Conservation (phyloP, 805 yeast species). For the Schizosaccharomyces lindneri region DNA sequence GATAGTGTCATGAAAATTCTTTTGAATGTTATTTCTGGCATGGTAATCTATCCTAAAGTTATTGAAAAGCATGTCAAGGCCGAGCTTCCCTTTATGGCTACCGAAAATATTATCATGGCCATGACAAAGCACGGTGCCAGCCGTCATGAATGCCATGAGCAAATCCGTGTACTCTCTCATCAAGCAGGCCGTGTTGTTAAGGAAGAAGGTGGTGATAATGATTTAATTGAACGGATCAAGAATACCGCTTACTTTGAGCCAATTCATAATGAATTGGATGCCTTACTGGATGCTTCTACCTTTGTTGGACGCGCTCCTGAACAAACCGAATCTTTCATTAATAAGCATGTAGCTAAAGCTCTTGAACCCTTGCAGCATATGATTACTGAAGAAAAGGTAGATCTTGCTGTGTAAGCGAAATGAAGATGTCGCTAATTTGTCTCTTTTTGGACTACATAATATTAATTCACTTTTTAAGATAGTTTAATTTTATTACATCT, state of each 20-base stretch:
- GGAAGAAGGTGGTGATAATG: constrained; percentile 96
- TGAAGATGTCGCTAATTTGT: neutral
- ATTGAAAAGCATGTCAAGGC: constrained; percentile 85
- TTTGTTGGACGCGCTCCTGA: constrained; percentile 97
- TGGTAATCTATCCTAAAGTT: constrained; percentile 95
- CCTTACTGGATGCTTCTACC: constrained; percentile 68
- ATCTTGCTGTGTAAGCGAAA: constrained; percentile 43
- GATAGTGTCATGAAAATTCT: constrained; percentile 78
- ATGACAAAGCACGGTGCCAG: constrained; percentile 96
- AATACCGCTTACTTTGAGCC: constrained; percentile 31
- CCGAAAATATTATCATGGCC: constrained; percentile 97
- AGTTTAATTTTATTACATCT: neutral
- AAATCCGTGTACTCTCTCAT: constrained; percentile 86
- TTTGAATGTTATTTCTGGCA: constrained; percentile 76
- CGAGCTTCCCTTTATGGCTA: constrained; percentile 97
- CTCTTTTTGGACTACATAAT: too few relatives aligned
- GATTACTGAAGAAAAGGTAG: constrained; percentile 35
- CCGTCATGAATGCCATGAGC: constrained; percentile 95
- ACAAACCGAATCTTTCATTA: constrained; percentile 83
- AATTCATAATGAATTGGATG: constrained; percentile 60
- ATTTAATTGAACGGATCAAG: constrained; percentile 29
- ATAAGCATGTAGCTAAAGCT: constrained; percentile 62
- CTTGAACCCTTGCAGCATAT: constrained; percentile 42
- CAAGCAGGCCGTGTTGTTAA: constrained; percentile 94
- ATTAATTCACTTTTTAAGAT: neutral